Evolutionary conservation across 2,329 filamentous ascomycete species (phyloP).

Genomic region (Canariomyces notabilis): DNA sequence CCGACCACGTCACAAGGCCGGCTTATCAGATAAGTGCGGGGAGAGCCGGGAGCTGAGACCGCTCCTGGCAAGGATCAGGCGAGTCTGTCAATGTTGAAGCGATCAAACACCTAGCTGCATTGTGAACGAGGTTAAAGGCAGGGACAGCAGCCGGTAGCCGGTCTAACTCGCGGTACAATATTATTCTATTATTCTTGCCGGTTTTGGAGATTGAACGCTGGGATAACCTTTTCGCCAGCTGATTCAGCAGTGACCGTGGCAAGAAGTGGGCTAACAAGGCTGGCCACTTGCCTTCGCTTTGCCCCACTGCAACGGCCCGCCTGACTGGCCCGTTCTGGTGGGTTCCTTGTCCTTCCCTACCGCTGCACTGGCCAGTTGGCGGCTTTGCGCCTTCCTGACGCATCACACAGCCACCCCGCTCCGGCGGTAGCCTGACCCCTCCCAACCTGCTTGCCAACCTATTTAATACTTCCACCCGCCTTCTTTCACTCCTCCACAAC

Average conservation of each 20-base stretch:
- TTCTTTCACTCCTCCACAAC: slow-evolving; percentile 23
- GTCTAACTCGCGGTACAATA: no score
- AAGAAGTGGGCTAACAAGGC: slow-evolving; percentile 8
- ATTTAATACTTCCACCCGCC: slow-evolving; percentile 24
- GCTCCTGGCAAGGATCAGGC: not conserved
- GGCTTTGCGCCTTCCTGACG: slow-evolving; percentile 23
- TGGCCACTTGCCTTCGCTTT: slow-evolving; percentile 1
- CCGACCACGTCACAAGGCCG: slow-evolving; percentile 17
- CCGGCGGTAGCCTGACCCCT: slow-evolving; percentile 27
- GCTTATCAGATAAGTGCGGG: slow-evolving; percentile 16
- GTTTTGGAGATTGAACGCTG: not conserved
- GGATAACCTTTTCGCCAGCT: not conserved
- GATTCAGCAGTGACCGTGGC: slow-evolving; percentile 15
- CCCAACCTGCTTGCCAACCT: slow-evolving; percentile 16
- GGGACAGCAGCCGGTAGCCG: no score
- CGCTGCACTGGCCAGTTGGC: slow-evolving; percentile 9
- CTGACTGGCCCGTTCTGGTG: slow-evolving; percentile 23
- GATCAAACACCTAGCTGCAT: not conserved
- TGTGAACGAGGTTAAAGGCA: not conserved
- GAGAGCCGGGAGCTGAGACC: slow-evolving; percentile 7
- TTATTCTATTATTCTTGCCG: no score
- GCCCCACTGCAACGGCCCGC: slow-evolving; percentile 10
- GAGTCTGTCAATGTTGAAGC: not conserved
- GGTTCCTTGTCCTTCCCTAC: slow-evolving; percentile 24
- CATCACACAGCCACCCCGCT: slow-evolving; percentile 26